Conservation (phyloP, 1,284 basidiomycete genomes). For the Agaricales sp. region DNA sequence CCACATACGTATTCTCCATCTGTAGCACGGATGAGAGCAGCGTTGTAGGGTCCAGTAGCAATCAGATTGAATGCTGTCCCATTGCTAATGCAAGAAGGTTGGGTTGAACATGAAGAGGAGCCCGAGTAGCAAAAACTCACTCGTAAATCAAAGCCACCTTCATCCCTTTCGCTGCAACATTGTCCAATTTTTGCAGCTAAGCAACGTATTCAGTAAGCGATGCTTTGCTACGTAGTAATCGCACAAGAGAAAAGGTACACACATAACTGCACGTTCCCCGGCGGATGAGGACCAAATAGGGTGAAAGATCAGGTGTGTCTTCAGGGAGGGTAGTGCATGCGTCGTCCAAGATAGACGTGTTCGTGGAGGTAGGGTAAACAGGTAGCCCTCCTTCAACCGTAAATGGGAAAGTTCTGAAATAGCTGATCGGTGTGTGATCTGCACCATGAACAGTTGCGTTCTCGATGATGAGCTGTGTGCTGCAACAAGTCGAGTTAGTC, state of each 20-base stretch:
- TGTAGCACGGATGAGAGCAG: conserved; percentile 22
- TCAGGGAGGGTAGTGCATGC: conserved; percentile 44
- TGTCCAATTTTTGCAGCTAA: conserved; percentile 30
- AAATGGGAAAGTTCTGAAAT: conserved; percentile 28
- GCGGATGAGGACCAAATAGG: conserved; percentile 36
- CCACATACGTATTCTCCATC: conserved; percentile 28
- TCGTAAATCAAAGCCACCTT: conserved; percentile 43
- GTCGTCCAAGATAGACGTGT: conserved; percentile 33
- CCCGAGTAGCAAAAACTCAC: too few relatives aligned
- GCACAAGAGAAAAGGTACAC: conserved; percentile 9
- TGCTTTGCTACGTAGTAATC: too few relatives aligned
- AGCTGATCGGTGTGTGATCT: conserved; percentile 9
- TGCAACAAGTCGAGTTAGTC: background rate
- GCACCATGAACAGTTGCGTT: background rate
- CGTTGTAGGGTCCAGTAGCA: too few relatives aligned
- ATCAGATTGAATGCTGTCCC: too few relatives aligned
- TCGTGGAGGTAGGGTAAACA: conserved; percentile 32
- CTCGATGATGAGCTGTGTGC: background rate
- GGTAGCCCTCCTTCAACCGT: conserved; percentile 23
- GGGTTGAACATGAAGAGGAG: too few relatives aligned
- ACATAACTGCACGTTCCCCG: conserved; percentile 43
- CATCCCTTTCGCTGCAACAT: conserved; percentile 40
- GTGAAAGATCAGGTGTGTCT: conserved; percentile 39
- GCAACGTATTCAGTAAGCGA: background rate
- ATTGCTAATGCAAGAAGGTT: too few relatives aligned